Percentiles rank a stretch among this genome's conserved stretches.
Evolutionary conservation across 2,329 filamentous ascomycete species (phyloP).

Genomic region (Akanthomyces dipterigenus): DNA sequence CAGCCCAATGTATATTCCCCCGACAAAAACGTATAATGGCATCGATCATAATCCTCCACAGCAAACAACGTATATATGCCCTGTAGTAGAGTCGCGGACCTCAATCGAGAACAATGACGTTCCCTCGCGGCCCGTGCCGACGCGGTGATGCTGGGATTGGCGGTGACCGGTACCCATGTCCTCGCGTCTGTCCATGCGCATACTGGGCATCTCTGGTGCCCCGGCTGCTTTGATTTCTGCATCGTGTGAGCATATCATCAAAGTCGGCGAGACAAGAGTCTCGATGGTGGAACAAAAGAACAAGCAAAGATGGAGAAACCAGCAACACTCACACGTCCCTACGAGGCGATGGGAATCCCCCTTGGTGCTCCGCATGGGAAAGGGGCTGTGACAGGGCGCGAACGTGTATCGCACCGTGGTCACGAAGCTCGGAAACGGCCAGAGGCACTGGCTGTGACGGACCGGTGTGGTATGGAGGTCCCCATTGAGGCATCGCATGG

Average conservation of each 20-base stretch:
- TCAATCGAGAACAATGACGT: slow-evolving; percentile 9
- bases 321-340: slow-evolving; percentile 10
- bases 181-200: neutral
- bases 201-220: slow-evolving; percentile 1
- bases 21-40: neutral
- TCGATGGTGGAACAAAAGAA: neutral
- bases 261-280: neutral
- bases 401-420: slow-evolving; percentile 1
- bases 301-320: neutral
- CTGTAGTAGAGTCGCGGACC: neutral
- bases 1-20: neutral
- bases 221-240: slow-evolving; percentile 6
- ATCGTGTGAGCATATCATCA: slow-evolving; percentile 6
- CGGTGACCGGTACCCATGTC: slow-evolving; percentile 6
- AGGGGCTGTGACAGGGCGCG: neutral
- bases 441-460: neutral
- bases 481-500: neutral
- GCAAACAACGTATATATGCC: slow-evolving; percentile 3
- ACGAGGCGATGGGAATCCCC: slow-evolving; percentile 6
- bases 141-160: slow-evolving; percentile 7
- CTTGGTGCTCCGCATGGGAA: neutral
- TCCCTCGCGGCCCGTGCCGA: neutral
- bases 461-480: neutral
- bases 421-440: neutral
- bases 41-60: neutral